A percentile compares a stretch with the other conserved stretches of the same genome.
phyloP scores from a whole-genome alignment of 2,329 filamentous ascomycete genomes.

The Penicillium sp. region DNA sequence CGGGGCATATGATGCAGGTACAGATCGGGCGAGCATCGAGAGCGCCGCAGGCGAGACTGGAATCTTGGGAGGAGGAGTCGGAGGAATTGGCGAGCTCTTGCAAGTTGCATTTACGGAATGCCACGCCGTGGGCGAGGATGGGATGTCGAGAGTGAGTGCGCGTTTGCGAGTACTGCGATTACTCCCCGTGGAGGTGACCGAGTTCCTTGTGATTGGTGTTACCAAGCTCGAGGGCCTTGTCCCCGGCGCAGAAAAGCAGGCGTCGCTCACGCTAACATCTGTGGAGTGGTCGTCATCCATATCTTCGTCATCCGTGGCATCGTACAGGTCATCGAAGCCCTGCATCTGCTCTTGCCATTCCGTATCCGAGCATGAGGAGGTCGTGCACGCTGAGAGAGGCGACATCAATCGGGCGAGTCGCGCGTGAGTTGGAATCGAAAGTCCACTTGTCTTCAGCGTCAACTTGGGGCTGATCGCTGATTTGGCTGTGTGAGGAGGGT shows the following conservation, averaged over 20 bases:
- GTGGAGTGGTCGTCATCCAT: slow-evolving; percentile 34
- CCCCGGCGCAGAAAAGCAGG: slow-evolving; percentile 54
- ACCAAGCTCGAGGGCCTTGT: slow-evolving; percentile 55
- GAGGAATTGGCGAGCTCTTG: slow-evolving; percentile 52
- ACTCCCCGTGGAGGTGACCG: slow-evolving; percentile 42
- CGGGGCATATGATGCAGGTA: slow-evolving; percentile 77
- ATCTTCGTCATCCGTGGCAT: slow-evolving; percentile 78
- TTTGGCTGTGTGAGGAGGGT: slow-evolving; percentile 7
- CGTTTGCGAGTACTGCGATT: slow-evolving; percentile 44
- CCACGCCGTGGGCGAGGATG: slow-evolving; percentile 58
- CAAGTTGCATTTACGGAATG: slow-evolving; percentile 59
- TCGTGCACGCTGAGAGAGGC: slow-evolving; percentile 37
- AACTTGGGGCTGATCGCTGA: slow-evolving; percentile 34
- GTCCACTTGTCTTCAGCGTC: slow-evolving; percentile 38
- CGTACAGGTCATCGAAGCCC: slow-evolving; percentile 87
- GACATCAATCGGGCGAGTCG: slow-evolving; percentile 34
- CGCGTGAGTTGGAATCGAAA: slow-evolving; percentile 27
- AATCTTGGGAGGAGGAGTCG: slow-evolving; percentile 60
- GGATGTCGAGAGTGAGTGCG: slow-evolving; percentile 64
- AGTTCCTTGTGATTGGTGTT: slow-evolving; percentile 45
- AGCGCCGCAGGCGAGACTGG: slow-evolving; percentile 77
- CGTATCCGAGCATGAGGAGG: slow-evolving; percentile 53
- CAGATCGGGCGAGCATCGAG: slow-evolving; percentile 70
- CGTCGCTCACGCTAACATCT: slow-evolving; percentile 52
- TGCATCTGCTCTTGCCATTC: slow-evolving; percentile 68